These are phyloP conservation scores for Pyricularia grisea DNA, from an alignment of 2,329 filamentous ascomycete species.

Conservation along the genomic window DNA sequence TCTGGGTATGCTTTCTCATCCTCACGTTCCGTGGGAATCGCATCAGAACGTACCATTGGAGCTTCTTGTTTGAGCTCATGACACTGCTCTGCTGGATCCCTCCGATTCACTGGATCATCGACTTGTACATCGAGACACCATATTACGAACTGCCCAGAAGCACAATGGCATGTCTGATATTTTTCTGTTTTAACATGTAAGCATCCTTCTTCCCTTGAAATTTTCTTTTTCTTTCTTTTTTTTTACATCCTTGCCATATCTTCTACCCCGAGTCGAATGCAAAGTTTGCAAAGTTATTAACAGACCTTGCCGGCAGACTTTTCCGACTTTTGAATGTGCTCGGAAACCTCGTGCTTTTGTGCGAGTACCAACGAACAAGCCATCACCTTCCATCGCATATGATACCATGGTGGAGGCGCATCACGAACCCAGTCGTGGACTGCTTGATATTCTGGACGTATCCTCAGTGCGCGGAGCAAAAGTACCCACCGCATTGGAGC, in stretches of 20 bases:
- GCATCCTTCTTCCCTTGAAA: conserved; percentile 10
- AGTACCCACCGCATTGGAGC: conserved; percentile 15
- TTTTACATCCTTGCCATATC: background rate
- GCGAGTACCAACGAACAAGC: conserved; percentile 27
- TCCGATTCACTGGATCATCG: conserved; percentile 17
- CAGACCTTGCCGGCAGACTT: conserved; percentile 15
- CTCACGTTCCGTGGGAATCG: conserved; percentile 22
- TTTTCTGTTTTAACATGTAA: conserved; percentile 28
- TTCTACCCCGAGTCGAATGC: background rate
- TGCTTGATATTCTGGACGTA: conserved; percentile 31
- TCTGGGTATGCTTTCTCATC: conserved; percentile 24
- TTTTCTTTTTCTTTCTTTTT: too few relatives aligned
- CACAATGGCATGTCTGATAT: conserved; percentile 21
- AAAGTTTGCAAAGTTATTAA: background rate
- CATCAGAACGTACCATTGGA: conserved; percentile 28
- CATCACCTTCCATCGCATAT: conserved; percentile 20
- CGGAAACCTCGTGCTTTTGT: conserved; percentile 26
- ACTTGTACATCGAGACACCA: conserved; percentile 4
- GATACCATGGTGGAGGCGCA: conserved; percentile 14
- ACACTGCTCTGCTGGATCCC: conserved; percentile 23
- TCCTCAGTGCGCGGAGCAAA: conserved; percentile 28
- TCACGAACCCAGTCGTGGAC: conserved; percentile 18
- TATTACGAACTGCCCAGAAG: conserved; percentile 8
- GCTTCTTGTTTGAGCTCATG: conserved; percentile 24
- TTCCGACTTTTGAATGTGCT: conserved; percentile 28